Evolutionary conservation across 805 yeast species (phyloP), one percentile per base, ranked within the genome.

Genomic region (Kodamaea hsintzibuensis): DNA sequence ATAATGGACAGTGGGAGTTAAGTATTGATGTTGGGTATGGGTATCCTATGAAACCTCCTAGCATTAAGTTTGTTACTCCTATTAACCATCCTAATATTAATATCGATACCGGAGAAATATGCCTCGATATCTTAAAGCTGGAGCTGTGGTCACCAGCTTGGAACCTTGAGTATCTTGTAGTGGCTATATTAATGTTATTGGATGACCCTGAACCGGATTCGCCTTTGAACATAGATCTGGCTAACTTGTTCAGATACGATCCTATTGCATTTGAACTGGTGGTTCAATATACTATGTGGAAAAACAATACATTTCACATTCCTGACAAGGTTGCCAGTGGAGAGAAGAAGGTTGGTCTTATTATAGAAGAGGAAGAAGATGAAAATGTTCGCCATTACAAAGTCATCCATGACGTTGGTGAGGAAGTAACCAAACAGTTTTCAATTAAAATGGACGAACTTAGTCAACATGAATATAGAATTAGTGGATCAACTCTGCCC

Each of bases 81-180:
- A 72, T 76, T 48, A 60, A 64, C 51, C 80, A 76, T 55, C 80
- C 80, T 10, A 76, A 76, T 53, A 70, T 76, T 49, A 69, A 71
- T 52, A 42, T 67, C 9, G 62, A 61, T 51, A 75, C 84, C 1
- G 93, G 93, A 0, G 89, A 85, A 57, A 85, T 88, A 7, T 88
- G 93, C 66, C 69, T 88, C 4, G 89, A 86, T 63, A 82, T 87
- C 8, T 68, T 88, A 49, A 81, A 83, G 52, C 64, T 58, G 44
- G 78, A 72, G 14, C 74, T 74, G 55, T 88, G 92, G 92, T 79
- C 89, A 0, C 92, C 93, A 0, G 89, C 89, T 1, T 87, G 91
- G 89, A 81, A 84, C 51, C 62, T 88, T 45, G 68, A 78, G 47
- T 73, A 82, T 53, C 72, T 82, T 5, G 70, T 85, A 46, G 76